Conservation (phyloP, 2,329 filamentous ascomycete genomes). For the Zymoseptoria brevis region DNA sequence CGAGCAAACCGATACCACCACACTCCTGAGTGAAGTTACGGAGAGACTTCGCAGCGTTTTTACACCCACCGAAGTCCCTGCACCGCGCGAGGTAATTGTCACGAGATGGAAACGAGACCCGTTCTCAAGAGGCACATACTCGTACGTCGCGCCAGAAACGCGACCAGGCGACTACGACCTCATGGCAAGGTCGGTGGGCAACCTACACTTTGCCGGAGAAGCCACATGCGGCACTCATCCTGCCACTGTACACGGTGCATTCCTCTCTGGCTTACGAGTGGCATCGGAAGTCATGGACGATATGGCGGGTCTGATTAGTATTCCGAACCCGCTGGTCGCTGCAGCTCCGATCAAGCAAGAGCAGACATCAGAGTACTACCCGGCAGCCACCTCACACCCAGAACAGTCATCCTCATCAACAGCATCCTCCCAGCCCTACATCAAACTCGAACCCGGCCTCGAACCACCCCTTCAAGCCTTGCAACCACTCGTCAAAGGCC, state of each 20-base stretch:
- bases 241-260: constrained; percentile 93
- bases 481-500: constrained; percentile 12
- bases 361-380: constrained; percentile 14
- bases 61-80: constrained; percentile 53
- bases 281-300: constrained; percentile 77
- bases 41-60: constrained; percentile 71
- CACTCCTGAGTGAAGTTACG: constrained; percentile 73
- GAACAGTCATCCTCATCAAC: background rate
- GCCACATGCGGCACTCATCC: constrained; percentile 94
- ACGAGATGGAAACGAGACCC: constrained; percentile 87
- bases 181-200: constrained; percentile 78
- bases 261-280: constrained; percentile 82
- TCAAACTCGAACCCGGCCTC: constrained; percentile 22
- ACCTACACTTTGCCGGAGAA: constrained; percentile 90
- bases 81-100: constrained; percentile 76
- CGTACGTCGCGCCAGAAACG: constrained; percentile 79
- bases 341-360: constrained; percentile 41
- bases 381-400: background rate
- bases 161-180: constrained; percentile 80
- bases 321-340: constrained; percentile 67
- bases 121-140: constrained; percentile 92
- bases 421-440: constrained; percentile 3
- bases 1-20: constrained; percentile 66
- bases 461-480: constrained; percentile 2
- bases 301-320: constrained; percentile 70